A percentile compares a stretch with the other conserved stretches of the same genome.
These are phyloP conservation scores for Morella rubra DNA, from an alignment of 306 rosid genomes.

Conservation along the genomic window DNA sequence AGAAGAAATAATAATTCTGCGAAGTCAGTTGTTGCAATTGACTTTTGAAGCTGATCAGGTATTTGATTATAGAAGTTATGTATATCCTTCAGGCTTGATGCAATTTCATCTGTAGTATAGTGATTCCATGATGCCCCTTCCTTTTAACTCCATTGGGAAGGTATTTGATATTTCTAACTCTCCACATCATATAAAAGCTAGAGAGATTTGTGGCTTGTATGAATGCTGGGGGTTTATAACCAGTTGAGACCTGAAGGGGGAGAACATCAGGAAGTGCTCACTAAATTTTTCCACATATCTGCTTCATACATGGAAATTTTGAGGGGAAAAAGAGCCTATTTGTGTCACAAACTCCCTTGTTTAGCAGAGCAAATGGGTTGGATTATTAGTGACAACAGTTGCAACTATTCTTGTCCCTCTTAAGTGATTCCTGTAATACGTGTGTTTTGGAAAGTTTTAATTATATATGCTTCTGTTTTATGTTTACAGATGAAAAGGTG, in stretches of 20 bases:
- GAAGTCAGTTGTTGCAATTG: slow-evolving; percentile 79
- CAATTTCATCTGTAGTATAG: slow-evolving; percentile 8
- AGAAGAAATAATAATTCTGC: slow-evolving; percentile 79
- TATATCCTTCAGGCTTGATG: not conserved
- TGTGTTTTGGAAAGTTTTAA: slow-evolving; percentile 3
- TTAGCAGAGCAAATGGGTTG: slow-evolving; percentile 12
- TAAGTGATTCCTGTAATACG: slow-evolving; percentile 14
- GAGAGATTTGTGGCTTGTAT: slow-evolving; percentile 7
- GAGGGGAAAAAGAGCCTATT: not conserved
- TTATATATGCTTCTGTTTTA: slow-evolving; percentile 21
- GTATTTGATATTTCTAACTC: not conserved
- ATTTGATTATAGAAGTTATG: slow-evolving; percentile 19
- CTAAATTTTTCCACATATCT: not conserved
- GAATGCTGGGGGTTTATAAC: slow-evolving; percentile 10
- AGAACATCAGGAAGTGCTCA: slow-evolving; percentile 17
- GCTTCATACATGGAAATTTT: not conserved
- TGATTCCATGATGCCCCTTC: slow-evolving; percentile 3
- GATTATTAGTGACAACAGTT: slow-evolving; percentile 15
- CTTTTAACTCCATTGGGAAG: not conserved
- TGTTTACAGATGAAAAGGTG: slow-evolving; percentile 71
- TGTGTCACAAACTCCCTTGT: slow-evolving; percentile 2
- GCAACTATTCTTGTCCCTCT: slow-evolving; percentile 20
- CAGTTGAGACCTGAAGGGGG: slow-evolving; percentile 16
- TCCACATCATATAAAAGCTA: not conserved
- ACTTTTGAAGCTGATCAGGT: slow-evolving; percentile 94